Base-by-base conservation (phyloP, 1,284 basidiomycete genomes). In the Pseudozyma tsukubaensis region DNA sequence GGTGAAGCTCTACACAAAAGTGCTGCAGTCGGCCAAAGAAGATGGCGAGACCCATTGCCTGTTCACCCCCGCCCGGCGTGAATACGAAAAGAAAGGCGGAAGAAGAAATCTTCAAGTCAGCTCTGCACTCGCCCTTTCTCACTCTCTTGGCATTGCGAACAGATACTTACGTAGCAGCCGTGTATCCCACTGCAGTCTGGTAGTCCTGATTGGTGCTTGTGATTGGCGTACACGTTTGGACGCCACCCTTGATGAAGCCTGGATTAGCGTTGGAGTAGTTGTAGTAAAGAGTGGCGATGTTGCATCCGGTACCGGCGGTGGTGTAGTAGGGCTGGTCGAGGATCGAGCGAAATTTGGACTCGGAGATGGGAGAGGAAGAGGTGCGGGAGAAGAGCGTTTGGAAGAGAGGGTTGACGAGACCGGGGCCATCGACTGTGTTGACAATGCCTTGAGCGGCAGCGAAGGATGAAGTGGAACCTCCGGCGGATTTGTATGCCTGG, bases 261-360 rank as follows among this genome's bases (percentile, higher is more conserved):
- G 64, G 53, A 34, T 60, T 60, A 49, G 64, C 58, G 39, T 67
- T 60, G 35, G 53, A 32, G 34, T 43, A 67, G 50, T 67, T 67
- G 54, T 44, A 67, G 53, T 57, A 60, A 49, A 60, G 49, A 24
- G 49, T 52, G 19, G 37, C 43, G 4, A 14, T 37, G 58, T 57
- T 60, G 45, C 64, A 67, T 3, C 64, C 64, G 1, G 49, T 14
- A 3, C 44, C 49, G 21, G 64, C 11, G 34, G 48, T 60, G 19
- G 58, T 67, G 58, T 60, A 67, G 50, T 60, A 57, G 24, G 58
- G 58, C 14, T 60, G 58, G 35, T 48, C 50, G n/a, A 60, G 54
- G 19, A 60, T 57, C 1, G 58, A 24, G 19, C 53, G 53, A 50
- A 57, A 60, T 3, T 18, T 37, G 13, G 52, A 11, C 11, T 32